Evolutionary conservation across 495 filamentous ascomycete genomes (phyloP).

Genomic region (Trichoderma reesei): DNA sequence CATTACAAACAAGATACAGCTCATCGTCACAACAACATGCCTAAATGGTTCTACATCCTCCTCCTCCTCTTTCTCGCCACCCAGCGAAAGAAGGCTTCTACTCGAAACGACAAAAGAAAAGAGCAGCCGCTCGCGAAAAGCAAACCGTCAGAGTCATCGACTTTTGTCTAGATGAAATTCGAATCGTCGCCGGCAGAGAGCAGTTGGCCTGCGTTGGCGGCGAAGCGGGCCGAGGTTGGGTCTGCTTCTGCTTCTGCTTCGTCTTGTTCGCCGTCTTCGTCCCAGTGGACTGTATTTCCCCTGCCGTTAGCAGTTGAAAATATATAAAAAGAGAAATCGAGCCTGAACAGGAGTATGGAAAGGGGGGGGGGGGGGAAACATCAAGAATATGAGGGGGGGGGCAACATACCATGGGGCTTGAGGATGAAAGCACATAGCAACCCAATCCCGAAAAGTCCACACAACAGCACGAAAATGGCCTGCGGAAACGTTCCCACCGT

Average conservation of each 20-base stretch:
- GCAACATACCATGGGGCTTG: conserved; percentile 56
- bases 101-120: not conserved
- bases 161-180: not conserved
- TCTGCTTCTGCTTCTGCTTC: not conserved
- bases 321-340: no score
- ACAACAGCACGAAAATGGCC: conserved; percentile 70
- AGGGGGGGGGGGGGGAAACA: not conserved
- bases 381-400: not conserved
- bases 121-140: not conserved
- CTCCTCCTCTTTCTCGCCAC: not conserved
- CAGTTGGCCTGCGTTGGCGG: not conserved
- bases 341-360: no score
- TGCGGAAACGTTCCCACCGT: conserved; percentile 73
- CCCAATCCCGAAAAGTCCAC: conserved; percentile 54
- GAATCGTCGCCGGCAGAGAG: not conserved
- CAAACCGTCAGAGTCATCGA: not conserved
- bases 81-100: not conserved
- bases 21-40: not conserved
- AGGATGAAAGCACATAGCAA: conserved; percentile 59
- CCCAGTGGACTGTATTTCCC: conserved; percentile 4
- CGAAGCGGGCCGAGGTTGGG: not conserved
- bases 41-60: not conserved
- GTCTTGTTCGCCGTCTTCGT: not conserved
- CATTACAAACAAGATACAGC: not conserved
- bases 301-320: not conserved